Evolutionary conservation across 768 basidiomycete genomes (phyloP).

Genomic region (Kwoniella botswanensis): DNA sequence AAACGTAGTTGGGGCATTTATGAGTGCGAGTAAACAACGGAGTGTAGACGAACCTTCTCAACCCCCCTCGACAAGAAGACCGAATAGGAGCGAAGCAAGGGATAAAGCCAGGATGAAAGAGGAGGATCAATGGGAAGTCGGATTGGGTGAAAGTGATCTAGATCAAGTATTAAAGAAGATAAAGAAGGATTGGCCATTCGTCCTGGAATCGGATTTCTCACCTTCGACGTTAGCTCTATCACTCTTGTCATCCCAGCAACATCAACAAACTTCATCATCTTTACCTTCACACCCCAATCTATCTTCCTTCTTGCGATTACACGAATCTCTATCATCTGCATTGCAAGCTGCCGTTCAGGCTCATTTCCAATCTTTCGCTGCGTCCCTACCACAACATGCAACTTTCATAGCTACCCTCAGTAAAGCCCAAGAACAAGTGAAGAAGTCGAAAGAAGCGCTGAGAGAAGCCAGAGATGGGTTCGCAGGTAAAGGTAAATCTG

Average conservation of each 20-base stretch:
- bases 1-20: constrained; percentile 53
- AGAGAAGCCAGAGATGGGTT: constrained; percentile 79
- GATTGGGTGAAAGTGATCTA: constrained; percentile 66
- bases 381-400: constrained; percentile 89
- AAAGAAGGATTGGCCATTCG: constrained; percentile 86
- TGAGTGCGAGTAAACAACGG: constrained; percentile 35
- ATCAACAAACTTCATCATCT: constrained; percentile 24
- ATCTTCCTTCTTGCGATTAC: constrained; percentile 47
- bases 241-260: constrained; percentile 62
- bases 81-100: constrained; percentile 34
- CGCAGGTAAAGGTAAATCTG: constrained; percentile 60
- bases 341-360: constrained; percentile 63
- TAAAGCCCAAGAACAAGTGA: constrained; percentile 75
- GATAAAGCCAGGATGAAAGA: constrained; percentile 22
- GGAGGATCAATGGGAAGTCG: constrained; percentile 36
- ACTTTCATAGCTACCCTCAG: constrained; percentile 73
- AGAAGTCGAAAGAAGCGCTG: constrained; percentile 70
- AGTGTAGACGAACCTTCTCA: constrained; percentile 19
- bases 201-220: constrained; percentile 70
- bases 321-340: constrained; percentile 48
- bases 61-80: constrained; percentile 17
- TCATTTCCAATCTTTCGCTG: constrained; percentile 92
- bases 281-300: constrained; percentile 42
- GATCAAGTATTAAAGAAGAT: constrained; percentile 88
- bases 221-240: constrained; percentile 90